Base-by-base conservation (phyloP, 2,329 filamentous ascomycete species). In the Phaeosphaeria sp. region DNA sequence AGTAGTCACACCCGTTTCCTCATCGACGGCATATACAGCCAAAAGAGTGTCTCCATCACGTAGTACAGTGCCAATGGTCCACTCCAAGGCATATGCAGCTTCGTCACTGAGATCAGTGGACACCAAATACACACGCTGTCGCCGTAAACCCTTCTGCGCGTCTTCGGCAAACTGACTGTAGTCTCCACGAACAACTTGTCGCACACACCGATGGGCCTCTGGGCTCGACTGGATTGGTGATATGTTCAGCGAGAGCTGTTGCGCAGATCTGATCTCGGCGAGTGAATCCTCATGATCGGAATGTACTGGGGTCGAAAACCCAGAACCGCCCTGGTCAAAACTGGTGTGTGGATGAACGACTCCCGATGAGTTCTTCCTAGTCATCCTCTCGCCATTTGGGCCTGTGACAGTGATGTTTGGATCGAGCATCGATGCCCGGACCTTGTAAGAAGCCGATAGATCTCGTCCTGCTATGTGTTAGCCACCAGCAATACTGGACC, bases 61-160 rank as follows among this genome's bases (percentile, higher is more conserved):
- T 27, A 99, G 83, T 6, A 98, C 93, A 0, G 94, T 98, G 7
- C 95, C 95, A 55, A 99, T 93, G 0, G 94, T 95, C 95, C 95
- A 99, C 76, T 99, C 95, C 30, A 99, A 83, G 1, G 95, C 95
- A 75, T 98, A 96, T 6, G 92, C 91, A 4, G 94, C 93, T 79
- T 99, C 95, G 39, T 95, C 91, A 66, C 93, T 97, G 3, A 98
- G 81, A 77, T 99, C 95, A 0, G 92, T 97, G 2, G 95, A 94
- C n/a, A 97, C 93, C 17, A 99, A 81, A 73, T 98, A 99, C 69
- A 95, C 96, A 52, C 95, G 87, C 59, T 94, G 86, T 52, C 91
- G 87, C 50, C 91, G 87, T 50, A 91, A 84, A 52, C 92, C 91
- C 13, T 92, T 90, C 55, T 93, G 89, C 0, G 91, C 91, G 69